Evolutionary conservation across 345 rosid genomes (phyloP), one percentile per base, ranked within the genome.

Genomic region (Ceriops zippeliana): DNA sequence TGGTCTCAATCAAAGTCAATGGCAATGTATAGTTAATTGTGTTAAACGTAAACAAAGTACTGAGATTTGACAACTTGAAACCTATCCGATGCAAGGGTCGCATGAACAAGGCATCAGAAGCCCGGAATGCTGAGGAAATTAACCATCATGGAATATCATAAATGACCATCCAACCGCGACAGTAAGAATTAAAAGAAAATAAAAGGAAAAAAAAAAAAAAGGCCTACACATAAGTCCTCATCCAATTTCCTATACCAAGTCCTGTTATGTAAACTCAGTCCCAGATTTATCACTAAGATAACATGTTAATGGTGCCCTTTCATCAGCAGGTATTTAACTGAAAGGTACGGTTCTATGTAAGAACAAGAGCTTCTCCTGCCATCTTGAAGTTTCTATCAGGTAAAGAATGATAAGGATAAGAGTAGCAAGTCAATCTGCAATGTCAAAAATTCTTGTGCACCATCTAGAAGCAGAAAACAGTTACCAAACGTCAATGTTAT

Each of bases 401-500:
- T 6, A 65, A 2, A 31, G 19, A 35, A 51, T 22, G 30, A 20
- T 31, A 53, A 26, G 5, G 19, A 11, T 13, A 64, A 17, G 1
- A 28, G 24, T 15, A 21, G 32, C 21, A 46, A 24, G 31, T 38
- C 31, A 19, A 9, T 5, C 46, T 30, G 1, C 68, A 52, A 51
- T 22, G 24, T 15, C 52, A 67, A 67, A 19, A 19, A 7, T 58
- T 26, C 16, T 21, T 27, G 26, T 3, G 30, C 20, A 24, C 38
- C 17, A 19, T 58, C 35, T 46, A 26, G 21, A 11, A 24, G 62
- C 27, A 17, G 17, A 4, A 4, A 31, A 31, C n/a, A 5, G 19
- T 69, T 28, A 5, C 21, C 27, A 13, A 22, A 71, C 57, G 10
- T 70, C 6, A 6, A 63, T 30, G 35, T 61, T 76, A 81, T 1